phyloP scores from a whole-genome alignment of 495 filamentous ascomycete species.

The Chaetomium cochliodes region DNA sequence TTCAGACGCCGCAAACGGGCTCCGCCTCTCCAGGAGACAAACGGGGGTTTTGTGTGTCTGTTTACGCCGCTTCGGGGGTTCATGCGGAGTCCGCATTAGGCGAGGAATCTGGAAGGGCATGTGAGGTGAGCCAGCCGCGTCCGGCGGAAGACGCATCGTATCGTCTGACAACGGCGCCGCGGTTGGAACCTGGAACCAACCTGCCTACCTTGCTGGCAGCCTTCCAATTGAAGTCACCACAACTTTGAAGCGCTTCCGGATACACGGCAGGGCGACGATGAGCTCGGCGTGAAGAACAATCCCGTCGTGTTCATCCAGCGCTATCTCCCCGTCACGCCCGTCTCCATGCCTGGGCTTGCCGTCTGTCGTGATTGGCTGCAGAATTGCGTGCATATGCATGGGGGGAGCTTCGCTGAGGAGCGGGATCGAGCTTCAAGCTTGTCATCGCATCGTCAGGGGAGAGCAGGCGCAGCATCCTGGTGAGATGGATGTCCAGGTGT shows the following conservation, averaged over 20 bases:
- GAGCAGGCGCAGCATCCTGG: background rate
- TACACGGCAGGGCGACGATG: no score
- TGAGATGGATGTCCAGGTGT: background rate
- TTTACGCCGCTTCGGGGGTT: background rate
- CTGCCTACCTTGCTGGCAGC: background rate
- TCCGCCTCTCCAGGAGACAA: slow-evolving; percentile 3
- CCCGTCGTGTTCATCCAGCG: no score
- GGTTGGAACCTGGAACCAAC: background rate
- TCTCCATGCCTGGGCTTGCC: no score
- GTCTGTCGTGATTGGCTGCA: background rate
- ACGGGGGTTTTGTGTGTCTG: background rate
- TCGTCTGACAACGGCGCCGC: background rate
- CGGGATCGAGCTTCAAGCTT: background rate
- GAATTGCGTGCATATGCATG: background rate
- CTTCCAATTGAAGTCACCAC: no score
- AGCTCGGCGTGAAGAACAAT: no score
- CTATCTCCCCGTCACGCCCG: no score
- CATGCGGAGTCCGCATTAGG: background rate
- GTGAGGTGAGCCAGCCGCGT: background rate
- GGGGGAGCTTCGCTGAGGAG: background rate
- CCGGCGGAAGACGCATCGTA: background rate
- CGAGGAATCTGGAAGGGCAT: background rate
- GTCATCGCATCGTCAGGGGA: background rate
- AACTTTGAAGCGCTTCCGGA: no score
- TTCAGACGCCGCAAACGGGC: slow-evolving; percentile 5